Conservation (phyloP, 2,329 filamentous ascomycete species). For the Clonostachys byssicola region DNA sequence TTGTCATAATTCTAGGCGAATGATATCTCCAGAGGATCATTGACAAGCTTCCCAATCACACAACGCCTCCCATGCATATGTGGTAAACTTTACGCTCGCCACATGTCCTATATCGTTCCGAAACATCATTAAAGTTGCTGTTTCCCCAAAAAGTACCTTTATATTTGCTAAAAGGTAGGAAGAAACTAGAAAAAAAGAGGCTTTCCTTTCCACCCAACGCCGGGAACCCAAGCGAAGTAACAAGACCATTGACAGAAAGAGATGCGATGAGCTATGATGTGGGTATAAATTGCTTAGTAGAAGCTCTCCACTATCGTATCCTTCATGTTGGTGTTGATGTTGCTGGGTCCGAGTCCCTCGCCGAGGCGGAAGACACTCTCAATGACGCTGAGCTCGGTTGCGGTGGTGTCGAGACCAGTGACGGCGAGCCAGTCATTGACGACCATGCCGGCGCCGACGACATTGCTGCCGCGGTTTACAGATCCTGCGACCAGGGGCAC, state of each 20-base stretch:
- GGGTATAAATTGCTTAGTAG: slow-evolving; percentile 57
- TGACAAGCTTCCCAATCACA: not conserved
- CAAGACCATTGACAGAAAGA: slow-evolving; percentile 6
- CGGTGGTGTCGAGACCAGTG: slow-evolving; percentile 88
- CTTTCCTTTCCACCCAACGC: not conserved
- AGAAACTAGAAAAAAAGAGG: slow-evolving; percentile 4
- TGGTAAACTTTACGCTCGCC: not conserved
- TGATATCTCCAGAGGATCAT: not conserved
- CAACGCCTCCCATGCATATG: not conserved
- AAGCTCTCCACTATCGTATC: slow-evolving; percentile 99
- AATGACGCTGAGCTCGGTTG: slow-evolving; percentile 94
- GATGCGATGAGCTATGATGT: no score
- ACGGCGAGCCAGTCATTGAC: slow-evolving; percentile 90
- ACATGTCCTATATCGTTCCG: not conserved
- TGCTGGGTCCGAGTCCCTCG: slow-evolving; percentile 75
- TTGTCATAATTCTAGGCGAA: no score
- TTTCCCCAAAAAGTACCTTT: not conserved
- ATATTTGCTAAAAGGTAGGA: not conserved
- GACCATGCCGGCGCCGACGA: slow-evolving; percentile 72
- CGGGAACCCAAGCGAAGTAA: not conserved
- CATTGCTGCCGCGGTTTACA: slow-evolving; percentile 87
- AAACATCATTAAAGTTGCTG: not conserved
- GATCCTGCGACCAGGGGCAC: slow-evolving; percentile 92
- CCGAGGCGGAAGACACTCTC: slow-evolving; percentile 95
- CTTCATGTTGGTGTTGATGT: slow-evolving; percentile 83